Conservation (phyloP, 2,329 filamentous ascomycete species). For the Fusarium proliferatum region DNA sequence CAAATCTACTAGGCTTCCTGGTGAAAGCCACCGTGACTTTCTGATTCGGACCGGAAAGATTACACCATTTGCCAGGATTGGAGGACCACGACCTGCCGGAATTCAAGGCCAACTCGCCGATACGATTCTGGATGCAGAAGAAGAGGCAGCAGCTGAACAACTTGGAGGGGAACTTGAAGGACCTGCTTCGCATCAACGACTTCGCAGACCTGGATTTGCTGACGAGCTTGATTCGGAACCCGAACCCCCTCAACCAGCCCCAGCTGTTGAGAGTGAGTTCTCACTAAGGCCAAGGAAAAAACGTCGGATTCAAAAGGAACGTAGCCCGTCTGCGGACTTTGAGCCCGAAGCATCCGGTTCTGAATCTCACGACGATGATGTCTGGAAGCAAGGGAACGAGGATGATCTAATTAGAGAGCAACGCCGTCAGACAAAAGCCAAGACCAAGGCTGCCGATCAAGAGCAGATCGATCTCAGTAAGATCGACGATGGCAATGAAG, state of each 20-base stretch:
- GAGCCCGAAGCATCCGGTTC: constrained; percentile 50
- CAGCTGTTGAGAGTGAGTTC: constrained; percentile 62
- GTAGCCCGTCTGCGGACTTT: constrained; percentile 61
- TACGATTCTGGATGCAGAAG: constrained; percentile 84
- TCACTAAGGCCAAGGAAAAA: constrained; percentile 70
- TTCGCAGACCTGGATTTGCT: constrained; percentile 78
- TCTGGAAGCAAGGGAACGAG: constrained; percentile 55
- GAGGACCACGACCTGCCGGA: constrained; percentile 68
- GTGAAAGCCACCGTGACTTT: constrained; percentile 88
- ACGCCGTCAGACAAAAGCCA: constrained; percentile 57
- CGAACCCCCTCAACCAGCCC: constrained; percentile 27
- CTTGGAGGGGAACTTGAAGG: constrained; percentile 57
- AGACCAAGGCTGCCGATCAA: constrained; percentile 49
- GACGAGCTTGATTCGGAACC: constrained; percentile 45
- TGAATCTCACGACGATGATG: constrained; percentile 49
- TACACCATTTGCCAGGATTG: constrained; percentile 89
- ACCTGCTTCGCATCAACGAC: constrained; percentile 75
- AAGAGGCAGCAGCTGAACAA: constrained; percentile 64
- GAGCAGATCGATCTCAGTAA: constrained; percentile 62
- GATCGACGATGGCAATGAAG: constrained; percentile 91
- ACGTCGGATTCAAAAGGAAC: constrained; percentile 53
- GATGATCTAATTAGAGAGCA: constrained; percentile 53
- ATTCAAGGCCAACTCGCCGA: constrained; percentile 78
- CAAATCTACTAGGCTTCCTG: constrained; percentile 72
- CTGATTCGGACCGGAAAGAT: constrained; percentile 97